Evolutionary conservation across 1,139 yeast genomes (phyloP), one percentile per base, ranked within the genome.

Genomic region (Geotrichum klebahnii): DNA sequence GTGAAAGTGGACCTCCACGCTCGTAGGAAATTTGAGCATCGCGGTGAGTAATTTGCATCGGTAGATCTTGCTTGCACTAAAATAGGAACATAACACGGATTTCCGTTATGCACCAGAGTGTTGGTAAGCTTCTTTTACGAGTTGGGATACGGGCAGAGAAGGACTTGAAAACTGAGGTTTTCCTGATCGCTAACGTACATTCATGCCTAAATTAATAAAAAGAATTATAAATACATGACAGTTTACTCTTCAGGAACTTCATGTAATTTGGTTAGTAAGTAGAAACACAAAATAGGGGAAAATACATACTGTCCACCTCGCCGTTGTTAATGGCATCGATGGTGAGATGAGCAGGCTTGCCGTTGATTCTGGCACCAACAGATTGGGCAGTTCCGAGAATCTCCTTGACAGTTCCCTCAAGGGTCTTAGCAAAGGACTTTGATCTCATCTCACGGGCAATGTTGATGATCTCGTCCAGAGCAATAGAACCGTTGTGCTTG

Each of bases 321-420:
- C 98, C 98, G 76, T 85, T 92, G 79, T 90, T 82, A 75, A 90
- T 90, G 75, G 92, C 96, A 67, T 89, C 97, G 71, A 89, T 89
- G 79, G 92, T 84, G 76, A 87, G 97, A 75, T 92, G 98, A 67
- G 99, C 97, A 83, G 92, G 92, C 84, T 92, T 90, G 79, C 92
- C 95, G 77, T 90, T 92, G 73, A 92, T 97, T 80, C 96, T 89
- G 63, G 81, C 96, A 70, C 97, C 97, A 70, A 92, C 95, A 64
- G 97, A 89, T 81, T 92, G 97, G 69, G 97, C 97, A 76, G 97
- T 92, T 77, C 99, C 99, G 75, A 92, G 86, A 73, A 92, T 87
- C 81, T 92, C 99, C 84, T 92, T 92, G 70, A 96, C 80, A 66
- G 94, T 96, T 60, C 97, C 94, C 64, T 94, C 88, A 74, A 92